Conservation (phyloP, 257 asterid species). For the Coffea canephora region DNA sequence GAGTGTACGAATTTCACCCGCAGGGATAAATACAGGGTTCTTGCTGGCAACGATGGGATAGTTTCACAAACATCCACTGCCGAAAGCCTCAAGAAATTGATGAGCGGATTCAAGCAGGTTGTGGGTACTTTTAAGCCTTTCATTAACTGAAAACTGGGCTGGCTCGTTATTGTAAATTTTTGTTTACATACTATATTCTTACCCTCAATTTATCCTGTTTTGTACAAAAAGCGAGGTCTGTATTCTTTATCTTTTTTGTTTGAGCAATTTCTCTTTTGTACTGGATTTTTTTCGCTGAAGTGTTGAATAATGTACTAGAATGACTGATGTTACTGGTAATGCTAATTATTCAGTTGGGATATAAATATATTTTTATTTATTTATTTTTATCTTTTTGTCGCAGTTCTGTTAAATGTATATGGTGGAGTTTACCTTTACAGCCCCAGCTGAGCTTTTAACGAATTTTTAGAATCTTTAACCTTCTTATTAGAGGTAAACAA, state of each 20-base stretch:
- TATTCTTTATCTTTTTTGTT: constrained; percentile 13
- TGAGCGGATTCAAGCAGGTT: constrained; percentile 36
- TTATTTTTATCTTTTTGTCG: neutral
- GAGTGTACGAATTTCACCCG: constrained; percentile 89
- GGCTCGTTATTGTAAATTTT: neutral
- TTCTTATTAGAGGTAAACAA: no score
- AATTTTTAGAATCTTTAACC: no score
- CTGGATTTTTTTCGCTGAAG: neutral
- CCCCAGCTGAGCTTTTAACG: no score
- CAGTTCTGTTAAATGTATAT: neutral
- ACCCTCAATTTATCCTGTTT: neutral
- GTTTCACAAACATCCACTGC: constrained; percentile 36
- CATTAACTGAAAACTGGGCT: constrained; percentile 8
- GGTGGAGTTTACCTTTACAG: neutral
- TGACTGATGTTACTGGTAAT: neutral
- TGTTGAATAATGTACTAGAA: constrained; percentile 21
- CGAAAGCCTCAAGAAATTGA: constrained; percentile 15
- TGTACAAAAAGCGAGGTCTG: neutral
- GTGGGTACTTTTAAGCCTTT: constrained; percentile 47
- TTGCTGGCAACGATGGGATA: constrained; percentile 82
- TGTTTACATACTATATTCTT: neutral
- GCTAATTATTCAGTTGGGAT: neutral
- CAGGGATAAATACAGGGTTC: constrained; percentile 82
- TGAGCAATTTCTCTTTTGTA: neutral
- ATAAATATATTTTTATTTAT: neutral